Evolutionary conservation across 768 basidiomycete genomes (phyloP), one percentile per base, ranked within the genome.

Genomic region (Cubamyces lactineus): DNA sequence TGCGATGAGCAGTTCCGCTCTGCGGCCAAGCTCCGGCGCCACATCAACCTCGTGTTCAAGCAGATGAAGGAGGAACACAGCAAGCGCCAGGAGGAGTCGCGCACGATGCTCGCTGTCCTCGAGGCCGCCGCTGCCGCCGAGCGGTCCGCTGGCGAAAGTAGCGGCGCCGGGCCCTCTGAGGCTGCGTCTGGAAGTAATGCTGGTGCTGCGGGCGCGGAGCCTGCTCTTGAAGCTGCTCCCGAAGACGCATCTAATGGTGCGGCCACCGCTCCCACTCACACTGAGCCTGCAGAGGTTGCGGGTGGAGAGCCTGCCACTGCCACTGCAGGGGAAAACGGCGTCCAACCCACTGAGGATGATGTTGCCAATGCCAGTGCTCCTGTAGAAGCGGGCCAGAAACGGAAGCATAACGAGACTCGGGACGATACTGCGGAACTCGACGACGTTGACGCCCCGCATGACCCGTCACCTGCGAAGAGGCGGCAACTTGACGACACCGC

Each of bases 21-120:
- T 62, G 89, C 96, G 61, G 91, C 92, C 0, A 74, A 77, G 39
- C 76, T 96, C 52, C 94, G 92, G 69, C 72, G 72, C 11, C 94
- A 96, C 71, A 77, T 96, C 8, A 55, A 76, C 72, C 19, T 74
- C 72, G 48, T 40, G 19, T 38, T 52, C 52, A 79, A 77, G 67
- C 82, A 79, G 64, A 74, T 73, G 40, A 80, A 76, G 74, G 51
- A 30, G 16, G 58, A 26, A 16, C 39, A 24, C 12, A 40, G 34
- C 21, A 80, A 80, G 70, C 74, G 78, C 62, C 81, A 81, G 48
- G 15, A 26, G 24, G 41, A 51, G 53, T 34, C 34, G 34, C 34
- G 34, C 34, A 30, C 34, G 21, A 47, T 45, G 42, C 21, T 26
- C 23, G 41, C 38, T 24, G 47, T 19, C 34, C 19, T 23, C 17